Conservation (phyloP, 495 filamentous ascomycete species). For the Aspergillus cristatus region DNA sequence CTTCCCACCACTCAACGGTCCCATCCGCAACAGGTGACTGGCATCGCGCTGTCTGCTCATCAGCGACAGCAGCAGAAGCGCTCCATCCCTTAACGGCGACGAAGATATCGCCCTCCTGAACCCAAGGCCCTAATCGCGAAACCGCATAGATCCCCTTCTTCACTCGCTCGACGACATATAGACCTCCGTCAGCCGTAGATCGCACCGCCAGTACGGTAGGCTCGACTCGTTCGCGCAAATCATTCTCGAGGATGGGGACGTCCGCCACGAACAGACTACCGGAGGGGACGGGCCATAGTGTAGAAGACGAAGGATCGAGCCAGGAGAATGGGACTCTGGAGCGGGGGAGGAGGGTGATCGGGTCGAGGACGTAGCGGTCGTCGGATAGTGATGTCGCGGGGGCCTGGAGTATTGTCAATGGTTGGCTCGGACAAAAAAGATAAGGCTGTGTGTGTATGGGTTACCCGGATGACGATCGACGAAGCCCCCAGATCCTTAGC, state of each 20-base stretch:
- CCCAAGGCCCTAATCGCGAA: slow-evolving; percentile 59
- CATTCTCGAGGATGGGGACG: slow-evolving; percentile 53
- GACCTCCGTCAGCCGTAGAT: slow-evolving; percentile 43
- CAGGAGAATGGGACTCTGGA: slow-evolving; percentile 49
- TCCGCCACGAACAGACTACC: slow-evolving; percentile 48
- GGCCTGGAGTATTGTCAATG: slow-evolving; percentile 32
- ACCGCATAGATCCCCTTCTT: slow-evolving; percentile 57
- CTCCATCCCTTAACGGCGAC: slow-evolving; percentile 32
- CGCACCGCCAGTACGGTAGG: slow-evolving; percentile 55
- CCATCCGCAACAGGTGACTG: slow-evolving; percentile 11
- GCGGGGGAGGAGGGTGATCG: slow-evolving; percentile 53
- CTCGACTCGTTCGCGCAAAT: slow-evolving; percentile 23
- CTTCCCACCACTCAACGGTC: slow-evolving; percentile 31
- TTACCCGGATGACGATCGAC: slow-evolving; percentile 28
- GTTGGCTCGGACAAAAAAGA: not conserved
- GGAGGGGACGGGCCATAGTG: slow-evolving; percentile 43
- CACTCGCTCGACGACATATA: slow-evolving; percentile 69
- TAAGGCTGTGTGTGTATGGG: slow-evolving; percentile 4
- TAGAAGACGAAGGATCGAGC: slow-evolving; percentile 46
- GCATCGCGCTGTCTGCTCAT: slow-evolving; percentile 26
- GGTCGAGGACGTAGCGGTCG: slow-evolving; percentile 51
- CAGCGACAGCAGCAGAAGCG: slow-evolving; percentile 21
- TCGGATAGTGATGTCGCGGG: slow-evolving; percentile 46
- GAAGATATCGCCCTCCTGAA: slow-evolving; percentile 33
- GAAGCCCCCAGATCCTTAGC: slow-evolving; percentile 16